Evolutionary conservation across 2,329 filamentous ascomycete species (phyloP).

Genomic region (Phyllachora maydis): DNA sequence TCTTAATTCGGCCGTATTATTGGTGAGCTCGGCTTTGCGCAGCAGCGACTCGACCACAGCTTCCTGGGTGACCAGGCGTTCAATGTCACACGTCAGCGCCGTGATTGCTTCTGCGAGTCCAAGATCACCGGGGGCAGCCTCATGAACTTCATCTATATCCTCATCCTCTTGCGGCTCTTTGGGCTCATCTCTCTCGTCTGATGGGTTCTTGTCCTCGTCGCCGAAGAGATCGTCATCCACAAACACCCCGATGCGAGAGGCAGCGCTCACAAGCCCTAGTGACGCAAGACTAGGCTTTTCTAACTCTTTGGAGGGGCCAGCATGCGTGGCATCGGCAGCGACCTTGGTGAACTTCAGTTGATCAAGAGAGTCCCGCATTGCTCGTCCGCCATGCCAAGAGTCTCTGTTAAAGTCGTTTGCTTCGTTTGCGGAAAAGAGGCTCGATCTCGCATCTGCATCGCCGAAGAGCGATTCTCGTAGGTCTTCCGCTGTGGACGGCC

Average conservation of each 20-base stretch:
- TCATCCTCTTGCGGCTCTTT: conserved; percentile 35
- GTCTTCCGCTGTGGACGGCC: conserved; percentile 40
- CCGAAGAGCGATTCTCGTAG: conserved; percentile 47
- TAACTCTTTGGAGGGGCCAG: conserved; percentile 18
- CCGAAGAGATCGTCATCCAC: conserved; percentile 83
- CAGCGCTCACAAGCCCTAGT: conserved; percentile 71
- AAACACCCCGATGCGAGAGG: conserved; percentile 80
- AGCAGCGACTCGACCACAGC: conserved; percentile 80
- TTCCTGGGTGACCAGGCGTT: conserved; percentile 71
- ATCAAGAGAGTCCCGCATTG: conserved; percentile 36
- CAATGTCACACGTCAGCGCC: conserved; percentile 72
- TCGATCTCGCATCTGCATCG: conserved; percentile 23
- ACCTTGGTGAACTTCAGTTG: conserved; percentile 9
- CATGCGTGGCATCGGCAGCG: conserved; percentile 14
- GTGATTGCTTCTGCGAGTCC: conserved; percentile 86
- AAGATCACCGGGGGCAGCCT: conserved; percentile 85
- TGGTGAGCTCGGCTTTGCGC: conserved; percentile 87
- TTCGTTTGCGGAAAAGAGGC: conserved; percentile 28
- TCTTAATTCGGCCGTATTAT: conserved; percentile 81
- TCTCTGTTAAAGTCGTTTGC: conserved; percentile 33
- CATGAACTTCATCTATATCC: conserved; percentile 67
- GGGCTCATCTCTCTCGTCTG: conserved; percentile 66
- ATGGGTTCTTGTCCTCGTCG: conserved; percentile 67
- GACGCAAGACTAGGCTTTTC: conserved; percentile 79
- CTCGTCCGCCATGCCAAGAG: conserved; percentile 1